Evolutionary conservation across 129 eudicot species (phyloP).

Genomic region (Rutidosis leptorrhynchoides): DNA sequence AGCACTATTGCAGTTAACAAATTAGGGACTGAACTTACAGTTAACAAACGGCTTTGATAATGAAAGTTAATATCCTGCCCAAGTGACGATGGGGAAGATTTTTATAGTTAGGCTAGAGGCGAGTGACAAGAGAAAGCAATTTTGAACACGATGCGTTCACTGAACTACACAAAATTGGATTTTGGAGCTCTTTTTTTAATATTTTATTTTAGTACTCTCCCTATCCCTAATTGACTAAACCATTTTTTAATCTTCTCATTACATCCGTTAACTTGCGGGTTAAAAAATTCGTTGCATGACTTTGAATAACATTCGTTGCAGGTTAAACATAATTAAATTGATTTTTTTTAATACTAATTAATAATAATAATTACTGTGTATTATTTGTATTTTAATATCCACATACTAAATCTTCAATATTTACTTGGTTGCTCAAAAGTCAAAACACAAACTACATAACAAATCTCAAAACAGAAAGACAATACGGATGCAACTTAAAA

Average conservation of each 20-base stretch:
- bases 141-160: too few species aligned
- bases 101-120: not conserved
- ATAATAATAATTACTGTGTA: too few species aligned
- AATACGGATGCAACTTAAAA: constrained; percentile 1
- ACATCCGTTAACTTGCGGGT: too few species aligned
- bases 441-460: not conserved
- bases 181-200: too few species aligned
- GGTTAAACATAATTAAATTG: too few species aligned
- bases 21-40: constrained; percentile 23
- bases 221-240: too few species aligned
- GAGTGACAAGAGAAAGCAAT: not conserved
- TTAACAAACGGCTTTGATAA: not conserved
- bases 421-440: constrained; percentile 16
- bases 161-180: not conserved
- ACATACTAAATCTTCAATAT: constrained; percentile 20
- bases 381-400: too few species aligned
- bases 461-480: constrained; percentile 5
- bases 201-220: too few species aligned
- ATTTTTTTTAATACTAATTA: too few species aligned
- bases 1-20: constrained; percentile 34
- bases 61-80: not conserved
- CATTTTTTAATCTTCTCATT: too few species aligned
- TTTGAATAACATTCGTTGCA: too few species aligned
- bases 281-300: too few species aligned
- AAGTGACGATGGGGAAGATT: not conserved